Base-by-base conservation (phyloP, 192 early-diverging fungal genomes). In the Piromyces sp. region DNA sequence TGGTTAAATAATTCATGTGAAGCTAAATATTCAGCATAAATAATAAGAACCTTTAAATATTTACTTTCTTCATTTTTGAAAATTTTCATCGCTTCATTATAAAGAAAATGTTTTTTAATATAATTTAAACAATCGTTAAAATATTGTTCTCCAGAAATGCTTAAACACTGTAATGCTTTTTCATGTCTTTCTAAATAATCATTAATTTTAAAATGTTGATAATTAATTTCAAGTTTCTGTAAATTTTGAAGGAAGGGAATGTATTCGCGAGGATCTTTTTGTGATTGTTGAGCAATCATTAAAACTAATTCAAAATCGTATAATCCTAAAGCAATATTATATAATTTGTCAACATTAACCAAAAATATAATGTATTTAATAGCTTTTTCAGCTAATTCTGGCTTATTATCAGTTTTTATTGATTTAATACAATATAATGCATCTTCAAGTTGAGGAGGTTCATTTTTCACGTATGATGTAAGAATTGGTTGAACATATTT, bases 231-330 rank as follows among this genome's bases (percentile, higher is more conserved):
- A n/a, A 95, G 85, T 28, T 89, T 89, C 30, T 94, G 90, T 36
- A 99, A 91, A 79, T 93, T 92, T 36, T 92, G 88, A 79, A 99
- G 86, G 84, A 96, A 96, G 0, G 95, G 92, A 36, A 99, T 86
- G 82, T 97, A 99, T 87, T 99, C 97, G 30, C 95, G 88, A 29
- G 97, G 97, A 89, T 99, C 97, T 87, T 94, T 97, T 82, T 99
- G 96, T 30, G 95, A 95, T 86, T 95, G 94, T 84, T 98, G 96
- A n/a, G 96, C 97, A 37, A 98, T 95, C 92, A 96, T 93, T 31
- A 99, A 85, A 2, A 96, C 95, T 31, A 99, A 86, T 19, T 91
- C 87, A 84, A 99, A 94, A 82, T 99, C 95, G 83, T 99, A 99
- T 89, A 96, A 92, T 13, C 95, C 96, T 82, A 99, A 85, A 1